These are phyloP conservation scores for Phyllosticta capitalensis DNA, from an alignment of 2,329 filamentous ascomycete species.

Conservation along the genomic window DNA sequence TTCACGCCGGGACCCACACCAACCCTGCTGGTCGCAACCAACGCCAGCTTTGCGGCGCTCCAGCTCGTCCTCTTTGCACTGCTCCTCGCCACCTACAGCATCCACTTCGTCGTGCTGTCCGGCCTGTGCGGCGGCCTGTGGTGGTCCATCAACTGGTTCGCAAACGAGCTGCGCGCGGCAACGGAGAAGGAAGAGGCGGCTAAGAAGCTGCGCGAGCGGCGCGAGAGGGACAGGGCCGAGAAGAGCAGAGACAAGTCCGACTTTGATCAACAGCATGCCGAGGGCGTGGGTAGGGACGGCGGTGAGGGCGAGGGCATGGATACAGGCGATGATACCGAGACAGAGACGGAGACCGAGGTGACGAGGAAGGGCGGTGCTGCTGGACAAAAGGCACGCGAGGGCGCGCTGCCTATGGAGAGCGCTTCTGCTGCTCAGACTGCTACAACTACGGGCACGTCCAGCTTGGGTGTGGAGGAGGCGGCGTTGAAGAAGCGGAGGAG, in stretches of 20 bases:
- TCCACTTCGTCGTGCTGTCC: conserved; percentile 81
- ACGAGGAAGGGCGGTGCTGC: not conserved
- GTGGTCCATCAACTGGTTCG: conserved; percentile 97
- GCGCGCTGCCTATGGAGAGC: conserved; percentile 13
- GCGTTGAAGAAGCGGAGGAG: conserved; percentile 37
- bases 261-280: conserved; percentile 15
- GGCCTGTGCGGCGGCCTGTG: conserved; percentile 72
- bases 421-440: conserved; percentile 13
- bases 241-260: conserved; percentile 23
- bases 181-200: conserved; percentile 41
- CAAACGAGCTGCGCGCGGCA: conserved; percentile 48
- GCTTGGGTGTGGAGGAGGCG: conserved; percentile 23
- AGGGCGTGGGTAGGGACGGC: conserved; percentile 21
- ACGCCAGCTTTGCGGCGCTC: conserved; percentile 76
- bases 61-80: conserved; percentile 70
- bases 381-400: not conserved
- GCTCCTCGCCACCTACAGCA: conserved; percentile 70
- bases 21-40: conserved; percentile 79
- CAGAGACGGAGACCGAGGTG: conserved; percentile 27
- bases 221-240: conserved; percentile 33
- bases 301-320: conserved; percentile 31
- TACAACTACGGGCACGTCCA: conserved; percentile 21
- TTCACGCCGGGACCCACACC: conserved; percentile 89
- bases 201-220: conserved; percentile 32
- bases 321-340: conserved; percentile 39